Evolutionary conservation across 306 rosid species (phyloP).

Genomic region (Rosa multiflora): DNA sequence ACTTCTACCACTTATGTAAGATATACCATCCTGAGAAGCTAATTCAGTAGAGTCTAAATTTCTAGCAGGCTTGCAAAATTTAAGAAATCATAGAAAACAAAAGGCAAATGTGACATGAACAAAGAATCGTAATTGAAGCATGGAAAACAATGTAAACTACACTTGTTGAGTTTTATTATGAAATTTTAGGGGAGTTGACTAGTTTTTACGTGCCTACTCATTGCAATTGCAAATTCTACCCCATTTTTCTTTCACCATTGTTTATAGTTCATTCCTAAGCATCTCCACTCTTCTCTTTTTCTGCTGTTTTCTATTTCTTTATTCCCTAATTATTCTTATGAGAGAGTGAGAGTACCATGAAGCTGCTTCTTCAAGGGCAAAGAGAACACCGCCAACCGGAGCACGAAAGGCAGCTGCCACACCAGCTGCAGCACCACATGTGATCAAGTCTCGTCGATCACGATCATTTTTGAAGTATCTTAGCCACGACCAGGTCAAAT

Average conservation of each 20-base stretch:
- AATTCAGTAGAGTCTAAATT: background rate
- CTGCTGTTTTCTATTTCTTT: background rate
- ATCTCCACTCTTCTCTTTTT: background rate
- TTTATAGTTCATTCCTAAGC: background rate
- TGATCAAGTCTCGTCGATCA: conserved; percentile 80
- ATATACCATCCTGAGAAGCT: background rate
- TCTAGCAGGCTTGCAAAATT: background rate
- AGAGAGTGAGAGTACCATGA: conserved; percentile 61
- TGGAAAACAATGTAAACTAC: background rate
- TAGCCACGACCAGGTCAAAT: conserved; percentile 77
- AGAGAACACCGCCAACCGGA: conserved; percentile 91
- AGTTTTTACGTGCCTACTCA: background rate
- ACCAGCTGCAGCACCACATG: conserved; percentile 97
- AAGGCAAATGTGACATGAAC: background rate
- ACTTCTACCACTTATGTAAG: background rate
- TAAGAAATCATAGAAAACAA: background rate
- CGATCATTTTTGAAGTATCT: conserved; percentile 76
- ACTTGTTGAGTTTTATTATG: background rate
- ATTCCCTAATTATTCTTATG: background rate
- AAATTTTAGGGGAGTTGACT: background rate
- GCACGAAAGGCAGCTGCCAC: conserved; percentile 94
- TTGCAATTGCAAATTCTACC: background rate
- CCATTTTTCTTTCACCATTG: background rate
- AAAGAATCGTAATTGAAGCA: background rate
- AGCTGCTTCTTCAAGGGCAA: conserved; percentile 93